Base-by-base conservation (phyloP, 2,329 filamentous ascomycete genomes). In the Diaporthe vaccinii region DNA sequence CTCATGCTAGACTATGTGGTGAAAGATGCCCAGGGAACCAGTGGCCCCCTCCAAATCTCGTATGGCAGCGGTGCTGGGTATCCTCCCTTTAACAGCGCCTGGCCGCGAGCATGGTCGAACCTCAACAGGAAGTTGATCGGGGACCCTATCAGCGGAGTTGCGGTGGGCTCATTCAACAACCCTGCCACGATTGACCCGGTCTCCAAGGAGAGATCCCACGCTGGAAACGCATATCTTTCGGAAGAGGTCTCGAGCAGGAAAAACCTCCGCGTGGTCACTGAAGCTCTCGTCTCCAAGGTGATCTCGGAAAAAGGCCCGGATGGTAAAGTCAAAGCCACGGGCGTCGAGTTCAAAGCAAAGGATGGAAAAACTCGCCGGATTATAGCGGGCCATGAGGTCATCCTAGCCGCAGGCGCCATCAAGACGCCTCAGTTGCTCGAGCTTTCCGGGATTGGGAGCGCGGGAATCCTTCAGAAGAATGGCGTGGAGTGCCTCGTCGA, bases 21-120 rank as follows among this genome's bases (percentile, higher is more conserved):
- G 15, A 51, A 51, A 25, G 55, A 82, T 7, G 76, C 76, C 1
- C 77, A 78, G 7, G 81, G 72, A 12, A 71, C 81, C 20, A 78
- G 83, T 46, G 84, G 85, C 0, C 85, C 84, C 1, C 46, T 86
- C 9, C 81, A 84, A 6, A 78, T 85, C 31, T 84, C 83, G 3
- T 84, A 81, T 74, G 67, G 74, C 6, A 73, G 74, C 31, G 80
- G 81, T 58, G 82, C 84, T 55, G 81, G 81, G 0, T 84, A 83
- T 68, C 75, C 78, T 15, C 57, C 78, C 9, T 78, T 79, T 61
- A 83, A 85, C 73, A 78, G 81, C 44, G 82, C 82, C 1, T 86
- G 85, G 85, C 79, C 83, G 53, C 77, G 83, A 61, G 81, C 82
- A 1, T 86, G 86, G 74, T 78, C 78, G 12, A 79, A 78, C n/a